Evolutionary conservation across 2,329 filamentous ascomycete species (phyloP).

Genomic region (Diaporthe amygdali): DNA sequence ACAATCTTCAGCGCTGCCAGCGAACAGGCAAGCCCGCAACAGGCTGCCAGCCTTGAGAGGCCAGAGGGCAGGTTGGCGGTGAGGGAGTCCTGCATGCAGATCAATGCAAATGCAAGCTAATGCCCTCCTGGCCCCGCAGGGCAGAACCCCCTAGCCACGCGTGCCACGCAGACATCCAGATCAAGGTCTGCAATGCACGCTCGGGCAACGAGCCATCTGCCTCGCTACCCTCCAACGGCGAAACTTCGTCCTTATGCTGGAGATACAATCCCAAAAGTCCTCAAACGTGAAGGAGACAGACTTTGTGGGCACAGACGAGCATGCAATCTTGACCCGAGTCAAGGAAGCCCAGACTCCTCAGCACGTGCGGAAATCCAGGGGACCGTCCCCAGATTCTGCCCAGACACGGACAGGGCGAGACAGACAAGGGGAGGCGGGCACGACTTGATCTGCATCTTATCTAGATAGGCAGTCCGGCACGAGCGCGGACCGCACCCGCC

Average conservation of each 20-base stretch:
- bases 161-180: neutral
- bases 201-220: neutral
- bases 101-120: constrained; percentile 5
- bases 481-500: constrained; percentile 7
- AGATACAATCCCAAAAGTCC: neutral
- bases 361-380: neutral
- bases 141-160: neutral
- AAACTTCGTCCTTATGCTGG: neutral
- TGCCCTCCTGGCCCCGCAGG: neutral
- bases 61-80: neutral
- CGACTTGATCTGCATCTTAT: constrained; percentile 4
- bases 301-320: neutral
- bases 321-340: neutral
- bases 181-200: neutral
- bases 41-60: neutral
- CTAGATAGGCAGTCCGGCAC: constrained; percentile 7
- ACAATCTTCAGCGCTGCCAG: neutral
- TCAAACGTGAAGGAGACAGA: neutral
- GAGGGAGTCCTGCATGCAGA: constrained; percentile 15
- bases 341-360: neutral
- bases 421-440: neutral
- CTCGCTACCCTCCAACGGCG: neutral
- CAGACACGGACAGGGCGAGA: neutral
- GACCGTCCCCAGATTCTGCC: constrained; percentile 3
- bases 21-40: neutral